Percentiles rank a stretch among this genome's conserved stretches.
phyloP scores from a whole-genome alignment of 148 eudicot species.

The Rhododendron simsii region DNA sequence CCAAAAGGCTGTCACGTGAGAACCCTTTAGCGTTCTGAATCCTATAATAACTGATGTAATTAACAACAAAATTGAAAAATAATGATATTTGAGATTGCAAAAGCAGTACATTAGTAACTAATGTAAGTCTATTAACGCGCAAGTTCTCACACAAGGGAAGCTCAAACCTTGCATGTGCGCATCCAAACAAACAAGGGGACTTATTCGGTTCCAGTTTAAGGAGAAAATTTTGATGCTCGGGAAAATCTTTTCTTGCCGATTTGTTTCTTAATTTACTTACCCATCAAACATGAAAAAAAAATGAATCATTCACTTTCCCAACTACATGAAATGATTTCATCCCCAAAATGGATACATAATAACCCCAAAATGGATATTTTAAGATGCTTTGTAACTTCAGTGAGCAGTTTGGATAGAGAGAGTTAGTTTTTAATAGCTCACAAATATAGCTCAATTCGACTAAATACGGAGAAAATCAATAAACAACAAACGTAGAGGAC shows the following conservation, averaged over 20 bases:
- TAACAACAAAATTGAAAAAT: background rate
- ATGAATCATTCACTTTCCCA: background rate
- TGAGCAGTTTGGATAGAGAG: no score
- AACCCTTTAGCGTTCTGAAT: conserved; percentile 40
- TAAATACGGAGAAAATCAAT: background rate
- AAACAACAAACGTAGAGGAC: no score
- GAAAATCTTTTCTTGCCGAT: background rate
- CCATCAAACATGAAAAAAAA: background rate
- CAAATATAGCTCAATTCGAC: background rate
- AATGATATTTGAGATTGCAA: background rate
- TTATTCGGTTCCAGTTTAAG: background rate
- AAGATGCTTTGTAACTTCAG: background rate
- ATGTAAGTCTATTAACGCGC: background rate
- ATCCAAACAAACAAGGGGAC: background rate
- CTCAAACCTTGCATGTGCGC: background rate
- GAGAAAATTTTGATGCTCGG: background rate
- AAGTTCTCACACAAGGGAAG: background rate
- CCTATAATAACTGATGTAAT: conserved; percentile 33
- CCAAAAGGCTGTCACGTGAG: conserved; percentile 64
- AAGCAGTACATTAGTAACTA: background rate
- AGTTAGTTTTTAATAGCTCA: background rate
- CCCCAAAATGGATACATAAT: background rate
- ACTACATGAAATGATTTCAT: background rate
- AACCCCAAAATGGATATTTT: background rate
- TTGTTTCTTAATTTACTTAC: background rate